Evolutionary conservation across 2,329 filamentous ascomycete genomes (phyloP).

Genomic region (Lasiodiplodia sp.): DNA sequence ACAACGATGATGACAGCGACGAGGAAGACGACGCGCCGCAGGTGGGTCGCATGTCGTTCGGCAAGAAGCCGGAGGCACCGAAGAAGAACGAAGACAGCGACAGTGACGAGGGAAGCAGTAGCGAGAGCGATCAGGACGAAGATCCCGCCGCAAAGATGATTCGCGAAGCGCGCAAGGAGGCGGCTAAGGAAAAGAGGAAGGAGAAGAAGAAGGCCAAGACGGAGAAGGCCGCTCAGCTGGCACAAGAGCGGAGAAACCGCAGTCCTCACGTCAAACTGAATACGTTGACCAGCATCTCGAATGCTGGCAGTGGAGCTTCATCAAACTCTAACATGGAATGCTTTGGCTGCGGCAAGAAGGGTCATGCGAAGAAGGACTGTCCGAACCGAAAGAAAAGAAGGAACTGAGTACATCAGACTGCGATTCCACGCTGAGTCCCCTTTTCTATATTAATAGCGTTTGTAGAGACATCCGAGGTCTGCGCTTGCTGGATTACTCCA

Average conservation of each 20-base stretch:
- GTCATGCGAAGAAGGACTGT: constrained; percentile 67
- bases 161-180: constrained; percentile 54
- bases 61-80: constrained; percentile 51
- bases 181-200: constrained; percentile 51
- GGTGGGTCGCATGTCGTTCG: constrained; percentile 58
- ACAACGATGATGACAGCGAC: constrained; percentile 43
- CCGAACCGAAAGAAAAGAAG: constrained; percentile 47
- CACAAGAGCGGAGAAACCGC: constrained; percentile 68
- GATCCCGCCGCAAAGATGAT: constrained; percentile 54
- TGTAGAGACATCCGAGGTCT: background rate
- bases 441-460: background rate
- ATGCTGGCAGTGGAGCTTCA: constrained; percentile 58
- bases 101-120: constrained; percentile 41
- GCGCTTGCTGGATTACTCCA: background rate
- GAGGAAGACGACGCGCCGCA: constrained; percentile 42
- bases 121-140: constrained; percentile 49
- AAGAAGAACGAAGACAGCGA: constrained; percentile 47
- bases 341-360: constrained; percentile 66
- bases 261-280: constrained; percentile 68
- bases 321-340: constrained; percentile 55
- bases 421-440: background rate
- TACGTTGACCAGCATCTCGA: constrained; percentile 59
- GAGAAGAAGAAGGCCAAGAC: constrained; percentile 60
- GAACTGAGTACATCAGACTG: background rate
- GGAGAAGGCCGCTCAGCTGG: constrained; percentile 59